These are phyloP conservation scores for Leishmania aethiopica DNA, from an alignment of 208 protist genomes.

Conservation along the genomic window DNA sequence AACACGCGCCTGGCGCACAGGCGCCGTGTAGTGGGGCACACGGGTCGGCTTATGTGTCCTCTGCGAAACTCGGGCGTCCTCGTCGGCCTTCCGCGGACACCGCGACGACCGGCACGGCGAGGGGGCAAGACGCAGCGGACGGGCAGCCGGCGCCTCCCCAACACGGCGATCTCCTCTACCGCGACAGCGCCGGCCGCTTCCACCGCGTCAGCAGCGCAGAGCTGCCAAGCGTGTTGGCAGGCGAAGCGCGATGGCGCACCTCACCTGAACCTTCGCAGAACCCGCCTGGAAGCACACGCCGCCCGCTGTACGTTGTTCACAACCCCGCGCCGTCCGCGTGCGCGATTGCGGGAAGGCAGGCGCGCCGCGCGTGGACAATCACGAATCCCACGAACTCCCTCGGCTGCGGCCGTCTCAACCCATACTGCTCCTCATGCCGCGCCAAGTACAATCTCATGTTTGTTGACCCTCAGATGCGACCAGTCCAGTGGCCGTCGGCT, in stretches of 20 bases:
- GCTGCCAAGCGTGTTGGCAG: constrained; percentile 5
- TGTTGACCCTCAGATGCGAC: constrained; percentile 66
- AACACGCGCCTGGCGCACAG: background rate
- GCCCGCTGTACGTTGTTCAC: constrained; percentile 32
- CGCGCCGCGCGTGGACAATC: constrained; percentile 25
- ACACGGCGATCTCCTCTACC: constrained; percentile 30
- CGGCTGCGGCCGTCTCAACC: constrained; percentile 75
- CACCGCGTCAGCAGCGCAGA: constrained; percentile 20
- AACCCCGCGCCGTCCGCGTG: background rate
- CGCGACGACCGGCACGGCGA: background rate
- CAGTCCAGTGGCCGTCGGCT: constrained; percentile 49
- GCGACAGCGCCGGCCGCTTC: constrained; percentile 14
- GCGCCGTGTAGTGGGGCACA: background rate
- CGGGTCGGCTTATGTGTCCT: background rate
- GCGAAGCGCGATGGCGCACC: background rate
- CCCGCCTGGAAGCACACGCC: background rate
- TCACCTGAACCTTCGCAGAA: background rate
- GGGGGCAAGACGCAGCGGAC: background rate
- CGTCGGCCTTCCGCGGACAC: background rate
- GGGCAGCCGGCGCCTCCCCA: constrained; percentile 3
- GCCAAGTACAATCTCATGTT: constrained; percentile 71
- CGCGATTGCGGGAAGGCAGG: constrained; percentile 2
- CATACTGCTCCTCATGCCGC: constrained; percentile 82
- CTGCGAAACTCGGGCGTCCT: background rate
- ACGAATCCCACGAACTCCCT: constrained; percentile 45